These are phyloP conservation scores for Platismatia glauca DNA, from an alignment of 495 filamentous ascomycete species.

Conservation along the genomic window DNA sequence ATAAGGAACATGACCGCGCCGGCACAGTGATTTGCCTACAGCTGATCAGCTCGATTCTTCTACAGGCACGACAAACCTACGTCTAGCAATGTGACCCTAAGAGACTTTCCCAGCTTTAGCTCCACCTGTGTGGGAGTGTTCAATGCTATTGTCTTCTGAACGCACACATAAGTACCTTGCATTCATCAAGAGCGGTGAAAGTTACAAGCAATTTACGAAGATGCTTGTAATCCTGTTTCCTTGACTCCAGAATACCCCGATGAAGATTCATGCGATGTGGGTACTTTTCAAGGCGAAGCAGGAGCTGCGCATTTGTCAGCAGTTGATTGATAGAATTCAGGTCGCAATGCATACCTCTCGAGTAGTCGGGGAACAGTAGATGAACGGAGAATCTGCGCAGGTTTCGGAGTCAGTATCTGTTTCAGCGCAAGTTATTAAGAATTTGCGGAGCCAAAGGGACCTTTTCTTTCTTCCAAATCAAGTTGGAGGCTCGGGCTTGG, in stretches of 20 bases:
- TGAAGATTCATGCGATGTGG: conserved; percentile 71
- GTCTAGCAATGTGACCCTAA: conserved; percentile 78
- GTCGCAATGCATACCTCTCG: conserved; percentile 47
- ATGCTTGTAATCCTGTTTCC: conserved; percentile 62
- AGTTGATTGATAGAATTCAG: background rate
- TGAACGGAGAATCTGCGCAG: conserved; percentile 42
- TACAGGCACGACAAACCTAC: conserved; percentile 28
- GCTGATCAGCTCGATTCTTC: background rate
- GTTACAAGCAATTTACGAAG: conserved; percentile 57
- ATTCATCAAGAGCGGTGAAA: background rate
- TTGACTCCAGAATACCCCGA: conserved; percentile 64
- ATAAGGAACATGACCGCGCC: conserved; percentile 94
- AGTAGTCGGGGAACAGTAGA: conserved; percentile 85
- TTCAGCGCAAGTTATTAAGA: background rate
- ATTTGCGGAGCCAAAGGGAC: background rate
- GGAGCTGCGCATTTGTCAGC: conserved; percentile 33
- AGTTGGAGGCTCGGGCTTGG: background rate
- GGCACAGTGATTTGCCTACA: conserved; percentile 70
- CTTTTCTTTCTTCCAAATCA: background rate
- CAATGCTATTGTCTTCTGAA: conserved; percentile 69
- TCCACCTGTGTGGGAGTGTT: conserved; percentile 76
- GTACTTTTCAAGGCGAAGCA: conserved; percentile 67
- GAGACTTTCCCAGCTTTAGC: conserved; percentile 52
- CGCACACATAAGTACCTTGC: background rate
- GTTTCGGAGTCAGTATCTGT: background rate